phyloP scores from a whole-genome alignment of 345 rosid genomes.

The Rhodamnia argentea region DNA sequence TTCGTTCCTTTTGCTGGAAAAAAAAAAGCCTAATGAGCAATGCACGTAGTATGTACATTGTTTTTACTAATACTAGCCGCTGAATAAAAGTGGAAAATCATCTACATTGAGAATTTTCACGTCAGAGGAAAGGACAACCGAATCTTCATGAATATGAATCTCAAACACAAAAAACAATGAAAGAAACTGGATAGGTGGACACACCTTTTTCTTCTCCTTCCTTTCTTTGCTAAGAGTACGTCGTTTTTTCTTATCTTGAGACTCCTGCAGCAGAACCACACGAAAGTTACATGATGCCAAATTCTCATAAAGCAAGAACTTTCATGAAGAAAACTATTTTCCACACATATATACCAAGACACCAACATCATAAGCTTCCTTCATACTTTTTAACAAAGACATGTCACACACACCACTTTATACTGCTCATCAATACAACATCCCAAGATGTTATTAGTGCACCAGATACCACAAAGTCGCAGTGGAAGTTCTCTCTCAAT shows the following conservation, averaged over 20 bases:
- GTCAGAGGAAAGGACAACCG: neutral
- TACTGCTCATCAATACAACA: neutral
- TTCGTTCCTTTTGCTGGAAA: constrained; percentile 51
- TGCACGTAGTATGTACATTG: neutral
- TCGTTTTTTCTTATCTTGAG: constrained; percentile 23
- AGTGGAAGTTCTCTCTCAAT: neutral
- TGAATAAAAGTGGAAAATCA: neutral
- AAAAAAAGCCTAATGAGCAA: neutral
- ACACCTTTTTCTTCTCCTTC: constrained; percentile 68
- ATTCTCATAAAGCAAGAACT: neutral
- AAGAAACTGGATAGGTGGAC: neutral
- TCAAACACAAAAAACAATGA: neutral
- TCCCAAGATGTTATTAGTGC: neutral
- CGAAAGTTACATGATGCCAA: neutral
- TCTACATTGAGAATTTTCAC: neutral
- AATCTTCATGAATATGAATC: neutral
- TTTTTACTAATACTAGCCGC: neutral
- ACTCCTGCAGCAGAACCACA: constrained; percentile 11
- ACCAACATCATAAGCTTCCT: neutral
- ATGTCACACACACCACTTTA: neutral
- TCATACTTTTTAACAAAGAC: neutral
- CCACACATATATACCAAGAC: neutral
- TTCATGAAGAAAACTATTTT: neutral
- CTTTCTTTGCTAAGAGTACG: constrained; percentile 32
- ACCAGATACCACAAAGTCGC: neutral